phyloP scores from a whole-genome alignment of 2,329 filamentous ascomycete genomes.

The Eutypa lata region DNA sequence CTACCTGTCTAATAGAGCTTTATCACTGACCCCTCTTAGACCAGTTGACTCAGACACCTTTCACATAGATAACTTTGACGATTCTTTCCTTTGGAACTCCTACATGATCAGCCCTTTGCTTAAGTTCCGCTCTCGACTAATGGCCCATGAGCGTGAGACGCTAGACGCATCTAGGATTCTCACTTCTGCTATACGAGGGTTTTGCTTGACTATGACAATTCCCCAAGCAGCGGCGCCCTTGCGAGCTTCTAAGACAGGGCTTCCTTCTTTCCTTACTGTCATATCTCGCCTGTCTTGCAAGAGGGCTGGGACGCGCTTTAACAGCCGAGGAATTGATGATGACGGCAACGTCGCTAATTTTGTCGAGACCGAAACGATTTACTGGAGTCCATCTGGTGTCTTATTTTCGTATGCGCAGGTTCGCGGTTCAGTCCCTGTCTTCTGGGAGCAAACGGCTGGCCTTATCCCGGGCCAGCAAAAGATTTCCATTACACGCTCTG shows the following conservation, averaged over 20 bases:
- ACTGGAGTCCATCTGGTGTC: conserved; percentile 74
- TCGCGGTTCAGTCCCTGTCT: conserved; percentile 88
- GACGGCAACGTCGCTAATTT: conserved; percentile 98
- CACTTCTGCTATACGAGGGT: conserved; percentile 91
- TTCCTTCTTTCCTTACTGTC: conserved; percentile 81
- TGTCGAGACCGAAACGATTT: conserved; percentile 94
- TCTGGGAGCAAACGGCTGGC: conserved; percentile 93
- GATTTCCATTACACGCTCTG: conserved; percentile 83
- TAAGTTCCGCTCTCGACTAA: conserved; percentile 79
- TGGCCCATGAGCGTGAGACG: conserved; percentile 68
- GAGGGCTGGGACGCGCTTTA: conserved; percentile 91
- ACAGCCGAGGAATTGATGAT: conserved; percentile 95
- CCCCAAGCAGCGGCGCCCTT: conserved; percentile 73
- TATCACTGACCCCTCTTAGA: conserved; percentile 38
- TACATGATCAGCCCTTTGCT: conserved; percentile 96
- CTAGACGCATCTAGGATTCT: conserved; percentile 86
- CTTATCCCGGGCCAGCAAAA: conserved; percentile 91
- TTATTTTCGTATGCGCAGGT: conserved; percentile 94
- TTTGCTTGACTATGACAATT: conserved; percentile 82
- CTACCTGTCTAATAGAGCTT: conserved; percentile 10
- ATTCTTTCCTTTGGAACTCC: conserved; percentile 94
- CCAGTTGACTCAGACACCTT: conserved; percentile 74
- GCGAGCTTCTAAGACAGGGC: conserved; percentile 60
- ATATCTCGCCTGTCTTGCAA: conserved; percentile 89
- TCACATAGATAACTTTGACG: conserved; percentile 88